A percentile compares a stretch with the other conserved stretches of the same genome.
These are phyloP conservation scores for Raffaelea ambrosiae DNA, from an alignment of 2,329 filamentous ascomycete genomes.

Conservation along the genomic window DNA sequence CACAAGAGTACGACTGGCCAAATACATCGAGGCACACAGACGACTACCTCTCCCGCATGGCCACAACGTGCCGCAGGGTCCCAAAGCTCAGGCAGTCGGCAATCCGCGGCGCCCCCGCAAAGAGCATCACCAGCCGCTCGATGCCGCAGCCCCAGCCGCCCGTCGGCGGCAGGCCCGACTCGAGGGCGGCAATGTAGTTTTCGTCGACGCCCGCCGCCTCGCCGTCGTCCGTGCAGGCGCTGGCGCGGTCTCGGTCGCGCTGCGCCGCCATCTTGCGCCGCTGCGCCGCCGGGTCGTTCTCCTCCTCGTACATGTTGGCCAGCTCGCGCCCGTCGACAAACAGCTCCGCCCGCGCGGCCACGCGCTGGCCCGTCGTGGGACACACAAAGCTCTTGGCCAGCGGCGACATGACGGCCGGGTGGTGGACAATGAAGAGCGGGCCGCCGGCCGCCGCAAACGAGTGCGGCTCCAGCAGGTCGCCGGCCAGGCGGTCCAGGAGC, in stretches of 20 bases:
- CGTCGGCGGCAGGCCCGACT: conserved; percentile 88
- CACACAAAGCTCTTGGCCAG: conserved; percentile 80
- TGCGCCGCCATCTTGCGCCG: conserved; percentile 67
- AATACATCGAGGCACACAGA: no score
- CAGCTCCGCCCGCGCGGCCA: conserved; percentile 77
- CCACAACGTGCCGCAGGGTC: conserved; percentile 62
- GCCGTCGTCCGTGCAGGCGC: conserved; percentile 29
- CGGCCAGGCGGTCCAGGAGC: conserved; percentile 74
- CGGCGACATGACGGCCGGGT: conserved; percentile 84
- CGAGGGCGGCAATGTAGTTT: conserved; percentile 74
- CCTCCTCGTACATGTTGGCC: conserved; percentile 97
- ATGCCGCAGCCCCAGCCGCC: conserved; percentile 95
- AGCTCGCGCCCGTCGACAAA: conserved; percentile 75
- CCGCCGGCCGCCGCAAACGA: conserved; percentile 44
- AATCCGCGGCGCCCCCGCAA: conserved; percentile 70
- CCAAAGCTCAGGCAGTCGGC: conserved; percentile 85
- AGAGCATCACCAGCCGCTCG: conserved; percentile 85
- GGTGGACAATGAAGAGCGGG: conserved; percentile 81
- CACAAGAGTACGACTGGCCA: no score
- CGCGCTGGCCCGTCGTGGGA: conserved; percentile 56
- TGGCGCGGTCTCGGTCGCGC: conserved; percentile 30
- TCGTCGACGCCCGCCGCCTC: conserved; percentile 55
- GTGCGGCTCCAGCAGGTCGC: conserved; percentile 64
- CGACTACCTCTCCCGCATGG: conserved; percentile 5
- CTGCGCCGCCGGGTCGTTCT: conserved; percentile 86